Percentiles rank a stretch among this genome's conserved stretches.
These are phyloP conservation scores for Paraconiothyrium brasiliense DNA, from an alignment of 2,329 filamentous ascomycete genomes.

Conservation along the genomic window DNA sequence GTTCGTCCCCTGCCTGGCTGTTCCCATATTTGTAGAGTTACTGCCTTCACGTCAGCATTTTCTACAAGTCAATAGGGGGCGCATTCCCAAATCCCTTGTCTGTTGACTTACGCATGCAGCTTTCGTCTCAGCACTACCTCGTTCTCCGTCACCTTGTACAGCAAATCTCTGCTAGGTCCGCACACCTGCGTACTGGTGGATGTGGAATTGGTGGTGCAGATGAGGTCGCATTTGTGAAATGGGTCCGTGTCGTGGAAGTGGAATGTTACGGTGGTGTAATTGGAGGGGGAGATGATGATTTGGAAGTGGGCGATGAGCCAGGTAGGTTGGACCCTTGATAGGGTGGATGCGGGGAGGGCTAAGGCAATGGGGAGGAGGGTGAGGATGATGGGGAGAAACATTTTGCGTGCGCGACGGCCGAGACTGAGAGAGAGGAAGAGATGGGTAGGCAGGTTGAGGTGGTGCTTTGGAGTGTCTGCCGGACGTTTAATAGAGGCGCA, in stretches of 20 bases:
- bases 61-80: too few species aligned
- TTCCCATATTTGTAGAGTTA: neutral
- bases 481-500: too few species aligned
- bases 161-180: neutral
- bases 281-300: neutral
- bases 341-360: neutral
- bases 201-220: neutral
- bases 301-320: neutral
- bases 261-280: neutral
- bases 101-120: neutral
- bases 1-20: conserved; percentile 15
- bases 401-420: neutral
- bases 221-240: neutral
- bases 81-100: too few species aligned
- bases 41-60: neutral
- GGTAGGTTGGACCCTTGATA: neutral
- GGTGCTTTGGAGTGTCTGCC: neutral
- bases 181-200: neutral
- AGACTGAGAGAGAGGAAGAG: neutral
- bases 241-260: neutral
- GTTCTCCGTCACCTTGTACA: neutral
- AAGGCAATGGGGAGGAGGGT: neutral
- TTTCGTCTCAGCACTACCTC: neutral
- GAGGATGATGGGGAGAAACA: neutral
- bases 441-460: neutral